A percentile compares a stretch with the other conserved stretches of the same genome.
These are phyloP conservation scores for Pyrenochaeta sp. DNA, from an alignment of 2,329 filamentous ascomycete genomes.

Conservation along the genomic window DNA sequence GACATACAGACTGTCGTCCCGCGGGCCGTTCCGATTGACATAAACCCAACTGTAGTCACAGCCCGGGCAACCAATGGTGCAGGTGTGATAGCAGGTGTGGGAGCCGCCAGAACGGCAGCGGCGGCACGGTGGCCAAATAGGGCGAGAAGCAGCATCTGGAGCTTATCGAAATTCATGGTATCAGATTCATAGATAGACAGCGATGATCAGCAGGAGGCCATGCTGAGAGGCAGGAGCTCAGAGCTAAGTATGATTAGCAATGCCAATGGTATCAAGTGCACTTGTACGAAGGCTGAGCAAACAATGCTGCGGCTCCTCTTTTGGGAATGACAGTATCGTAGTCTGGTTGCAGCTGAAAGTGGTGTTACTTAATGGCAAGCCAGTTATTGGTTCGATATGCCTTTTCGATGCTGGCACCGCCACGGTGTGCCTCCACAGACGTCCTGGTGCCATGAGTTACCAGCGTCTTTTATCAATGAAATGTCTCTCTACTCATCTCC, in stretches of 20 bases:
- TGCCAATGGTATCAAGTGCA: not conserved
- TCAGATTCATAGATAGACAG: not conserved
- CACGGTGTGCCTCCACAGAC: too few species aligned
- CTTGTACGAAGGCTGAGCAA: not conserved
- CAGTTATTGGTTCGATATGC: too few species aligned
- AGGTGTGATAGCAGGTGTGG: conserved; percentile 10
- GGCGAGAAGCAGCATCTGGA: conserved; percentile 5
- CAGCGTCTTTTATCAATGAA: too few species aligned
- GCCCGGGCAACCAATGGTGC: conserved; percentile 10
- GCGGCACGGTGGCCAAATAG: conserved; percentile 2
- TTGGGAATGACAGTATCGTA: too few species aligned
- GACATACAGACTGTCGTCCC: conserved; percentile 20
- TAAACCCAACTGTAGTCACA: conserved; percentile 18
- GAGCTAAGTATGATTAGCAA: not conserved
- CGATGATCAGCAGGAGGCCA: not conserved
- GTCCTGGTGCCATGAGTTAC: too few species aligned
- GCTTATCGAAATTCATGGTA: conserved; percentile 7
- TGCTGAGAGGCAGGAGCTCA: not conserved
- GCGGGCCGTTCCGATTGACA: conserved; percentile 7
- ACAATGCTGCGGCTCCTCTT: not conserved
- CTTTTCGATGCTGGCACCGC: too few species aligned
- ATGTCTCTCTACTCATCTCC: too few species aligned
- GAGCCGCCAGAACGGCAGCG: conserved; percentile 12
- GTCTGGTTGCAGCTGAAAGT: too few species aligned
- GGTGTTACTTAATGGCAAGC: too few species aligned